Evolutionary conservation across 441 rosid genomes (phyloP), one percentile per base, ranked within the genome.

Genomic region (Populus hybrid): DNA sequence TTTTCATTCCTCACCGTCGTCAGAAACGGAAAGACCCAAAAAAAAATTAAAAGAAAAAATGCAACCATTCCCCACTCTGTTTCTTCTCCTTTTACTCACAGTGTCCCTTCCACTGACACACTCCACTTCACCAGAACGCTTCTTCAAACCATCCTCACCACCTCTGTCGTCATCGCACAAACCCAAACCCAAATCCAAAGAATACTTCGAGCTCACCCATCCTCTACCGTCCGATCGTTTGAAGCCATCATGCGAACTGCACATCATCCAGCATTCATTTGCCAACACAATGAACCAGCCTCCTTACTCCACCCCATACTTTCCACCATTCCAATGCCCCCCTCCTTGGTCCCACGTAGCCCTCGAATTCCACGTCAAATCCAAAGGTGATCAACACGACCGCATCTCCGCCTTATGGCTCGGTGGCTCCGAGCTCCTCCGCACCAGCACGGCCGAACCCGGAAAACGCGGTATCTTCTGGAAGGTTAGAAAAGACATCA

Each of bases 401-500:
- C 92, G 95, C 18, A 90, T 93, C 68, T 82, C 92, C 46, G 97
- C 84, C 59, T 67, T 94, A 28, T 93, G 97, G 98, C 92, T 94
- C 42, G 94, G 87, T 67, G 97, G 94, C 1, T 89, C 80, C 35
- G 98, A 94, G 94, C 85, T 94, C 2, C 87, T 94, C 74, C 91
- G 97, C 3, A 91, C 98, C 67, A 94, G 97, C 86, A 93, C 98
- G 20, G 93, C 98, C 57, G 91, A 93, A 81, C 97, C 98, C 20
- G 82, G 80, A 50, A 66, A 84, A 10, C 46, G 79, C 5, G 95
- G 97, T 18, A 82, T 93, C 75, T 93, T 89, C 91, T 93, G 97
- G 97, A 83, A 64, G 6, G 88, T 93, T 78, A 90, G 89, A 10
- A 94, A 90, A 72, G 98, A 94, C 80, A 83, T 94, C 46, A 83